Percentiles rank a stretch among this genome's conserved stretches.
phyloP scores from a whole-genome alignment of 2,329 filamentous ascomycete genomes.

The Orbilia quercus region DNA sequence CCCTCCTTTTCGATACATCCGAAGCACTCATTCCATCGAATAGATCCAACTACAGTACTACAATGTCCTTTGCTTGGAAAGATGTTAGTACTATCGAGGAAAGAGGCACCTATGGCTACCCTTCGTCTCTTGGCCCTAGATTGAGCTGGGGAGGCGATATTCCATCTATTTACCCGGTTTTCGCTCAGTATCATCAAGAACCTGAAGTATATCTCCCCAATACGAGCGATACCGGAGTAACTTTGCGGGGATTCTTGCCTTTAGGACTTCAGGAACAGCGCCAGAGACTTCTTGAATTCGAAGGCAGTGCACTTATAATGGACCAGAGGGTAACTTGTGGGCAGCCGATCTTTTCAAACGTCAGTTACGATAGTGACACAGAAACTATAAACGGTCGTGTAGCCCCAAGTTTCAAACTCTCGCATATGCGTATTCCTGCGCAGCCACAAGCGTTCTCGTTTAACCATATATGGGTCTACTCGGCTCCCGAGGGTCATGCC shows the following conservation, averaged over 20 bases:
- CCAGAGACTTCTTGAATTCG: not conserved
- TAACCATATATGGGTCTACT: too few relatives aligned
- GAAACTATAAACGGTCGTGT: not conserved
- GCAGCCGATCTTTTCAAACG: not conserved
- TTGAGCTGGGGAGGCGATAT: constrained; percentile 4
- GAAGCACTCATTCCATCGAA: not conserved
- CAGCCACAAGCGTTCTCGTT: not conserved
- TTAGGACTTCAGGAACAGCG: not conserved
- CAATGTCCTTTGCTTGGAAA: not conserved
- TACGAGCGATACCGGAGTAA: constrained; percentile 7
- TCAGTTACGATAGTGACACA: not conserved
- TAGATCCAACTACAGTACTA: not conserved
- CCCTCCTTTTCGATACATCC: constrained; percentile 11
- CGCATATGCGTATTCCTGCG: constrained; percentile 4
- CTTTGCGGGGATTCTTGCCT: constrained; percentile 8
- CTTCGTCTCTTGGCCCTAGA: constrained; percentile 7
- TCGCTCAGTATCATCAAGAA: constrained; percentile 7
- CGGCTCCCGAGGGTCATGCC: too few relatives aligned
- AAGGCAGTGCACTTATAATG: constrained; percentile 6
- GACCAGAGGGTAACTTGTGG: constrained; percentile 7
- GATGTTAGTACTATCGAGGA: not conserved
- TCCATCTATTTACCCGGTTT: not conserved
- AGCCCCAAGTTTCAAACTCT: not conserved
- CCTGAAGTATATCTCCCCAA: not conserved
- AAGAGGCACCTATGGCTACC: not conserved